Base-by-base conservation (phyloP, 2,329 filamentous ascomycete species). In the Ophiocordyceps camponoti-floridani region DNA sequence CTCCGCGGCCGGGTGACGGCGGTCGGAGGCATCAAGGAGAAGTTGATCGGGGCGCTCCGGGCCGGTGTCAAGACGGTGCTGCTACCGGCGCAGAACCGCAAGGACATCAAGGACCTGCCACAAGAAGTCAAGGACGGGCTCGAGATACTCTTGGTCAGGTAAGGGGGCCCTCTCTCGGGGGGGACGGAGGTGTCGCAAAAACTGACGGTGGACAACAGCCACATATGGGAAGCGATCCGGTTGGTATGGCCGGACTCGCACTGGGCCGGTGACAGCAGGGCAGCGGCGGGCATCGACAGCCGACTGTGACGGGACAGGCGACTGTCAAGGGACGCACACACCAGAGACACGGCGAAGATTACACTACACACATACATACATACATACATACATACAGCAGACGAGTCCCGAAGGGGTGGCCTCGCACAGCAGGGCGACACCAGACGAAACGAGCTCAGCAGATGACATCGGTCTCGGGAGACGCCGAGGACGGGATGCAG, bases 21-120 rank as follows among this genome's bases (percentile, higher is more conserved):
- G 26, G 91, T 98, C 33, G 91, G 91, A 44, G 91, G 91, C 16
- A 96, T 98, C 66, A 95, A 96, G 65, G 89, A 98, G 75, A 98
- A 98, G 63, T 72, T 96, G 44, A 96, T 98, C 57, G 91, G 91
- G 19, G 91, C 91, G 9, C 70, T 93, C 57, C 75, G 89, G 45
- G 91, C 91, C 2, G 91, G 91, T 27, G 89, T 98, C 49, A 94
- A 94, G 72, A 89, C 85, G 30, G 89, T 98, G 8, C 62, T 98
- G 48, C 68, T 98, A 8, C 91, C 91, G 3, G 75, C 81, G 30
- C 82, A 84, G 53, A 98, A 98, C 60, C 75, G 80, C 50, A 96
- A 96, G 65, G 91, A 98, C 58, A 82, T 84, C 47, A 84, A 83
- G 62, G 89, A 96, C 62, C 69, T 96, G 45, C 91, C 91, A 0